These are phyloP conservation scores for Leccinum broughii DNA, from an alignment of 768 basidiomycete species.

Conservation along the genomic window DNA sequence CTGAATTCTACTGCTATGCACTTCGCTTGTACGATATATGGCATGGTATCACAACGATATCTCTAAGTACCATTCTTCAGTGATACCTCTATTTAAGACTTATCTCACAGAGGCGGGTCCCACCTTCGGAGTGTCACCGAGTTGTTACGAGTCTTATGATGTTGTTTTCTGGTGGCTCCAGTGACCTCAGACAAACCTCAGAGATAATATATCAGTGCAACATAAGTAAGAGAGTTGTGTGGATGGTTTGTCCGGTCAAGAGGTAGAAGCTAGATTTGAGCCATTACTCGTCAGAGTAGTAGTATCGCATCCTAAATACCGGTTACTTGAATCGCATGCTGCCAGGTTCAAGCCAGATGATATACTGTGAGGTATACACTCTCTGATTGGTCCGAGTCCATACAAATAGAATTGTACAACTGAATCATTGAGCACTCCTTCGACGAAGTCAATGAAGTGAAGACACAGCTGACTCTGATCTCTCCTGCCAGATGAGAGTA, in stretches of 20 bases:
- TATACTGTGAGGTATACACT: no score
- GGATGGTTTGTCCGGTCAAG: no score
- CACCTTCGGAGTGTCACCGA: background rate
- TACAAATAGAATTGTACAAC: no score
- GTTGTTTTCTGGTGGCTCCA: background rate
- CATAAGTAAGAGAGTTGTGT: background rate
- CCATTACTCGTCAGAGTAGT: no score
- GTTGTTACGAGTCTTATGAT: background rate
- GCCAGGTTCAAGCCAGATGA: no score
- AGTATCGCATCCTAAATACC: no score
- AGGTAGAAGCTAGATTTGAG: no score
- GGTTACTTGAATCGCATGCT: no score
- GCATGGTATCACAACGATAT: background rate
- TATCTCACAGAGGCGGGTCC: background rate
- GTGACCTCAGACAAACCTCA: background rate
- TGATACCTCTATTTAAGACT: background rate
- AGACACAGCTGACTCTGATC: slow-evolving; percentile 89
- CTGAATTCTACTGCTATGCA: no score
- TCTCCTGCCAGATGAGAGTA: slow-evolving; percentile 97
- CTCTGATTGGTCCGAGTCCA: no score
- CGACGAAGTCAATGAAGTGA: no score
- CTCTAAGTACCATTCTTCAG: background rate
- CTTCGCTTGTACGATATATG: no score
- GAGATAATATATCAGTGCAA: background rate
- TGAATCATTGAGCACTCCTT: slow-evolving; percentile 92